phyloP scores from a whole-genome alignment of 192 early-diverging fungal species.

The Backusella mclennaniae region DNA sequence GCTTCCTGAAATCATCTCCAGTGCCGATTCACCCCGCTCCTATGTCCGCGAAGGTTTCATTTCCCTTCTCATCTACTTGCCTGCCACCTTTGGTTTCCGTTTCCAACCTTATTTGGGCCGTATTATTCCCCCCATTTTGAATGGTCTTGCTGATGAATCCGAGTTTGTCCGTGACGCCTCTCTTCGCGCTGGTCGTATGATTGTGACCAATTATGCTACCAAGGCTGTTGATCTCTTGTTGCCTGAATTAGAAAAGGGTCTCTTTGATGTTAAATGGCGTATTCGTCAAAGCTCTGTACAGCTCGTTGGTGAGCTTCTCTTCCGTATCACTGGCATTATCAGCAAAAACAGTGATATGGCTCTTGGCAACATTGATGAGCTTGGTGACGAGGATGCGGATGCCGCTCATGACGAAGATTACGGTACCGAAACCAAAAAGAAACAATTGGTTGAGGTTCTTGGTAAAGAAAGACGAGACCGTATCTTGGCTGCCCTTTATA shows the following conservation, averaged over 20 bases:
- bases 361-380: slow-evolving; percentile 38
- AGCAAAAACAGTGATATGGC: slow-evolving; percentile 57
- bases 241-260: slow-evolving; percentile 84
- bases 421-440: slow-evolving; percentile 58
- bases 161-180: slow-evolving; percentile 93
- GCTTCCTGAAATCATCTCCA: slow-evolving; percentile 87
- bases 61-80: slow-evolving; percentile 92
- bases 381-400: slow-evolving; percentile 63
- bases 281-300: slow-evolving; percentile 94
- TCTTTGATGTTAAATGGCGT: slow-evolving; percentile 94
- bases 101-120: slow-evolving; percentile 90
- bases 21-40: slow-evolving; percentile 63
- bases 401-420: slow-evolving; percentile 62
- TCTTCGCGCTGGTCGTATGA: slow-evolving; percentile 88
- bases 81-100: slow-evolving; percentile 89
- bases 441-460: slow-evolving; percentile 74
- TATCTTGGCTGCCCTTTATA: slow-evolving; percentile 89
- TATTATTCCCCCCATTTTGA: slow-evolving; percentile 85
- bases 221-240: slow-evolving; percentile 87
- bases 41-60: slow-evolving; percentile 97
- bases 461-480: slow-evolving; percentile 83
- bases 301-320: slow-evolving; percentile 92
- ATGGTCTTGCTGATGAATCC: slow-evolving; percentile 92
- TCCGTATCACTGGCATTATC: slow-evolving; percentile 85
- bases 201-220: slow-evolving; percentile 88